phyloP scores from a whole-genome alignment of 768 basidiomycete genomes.

The Rhizopogon vinicolor region DNA sequence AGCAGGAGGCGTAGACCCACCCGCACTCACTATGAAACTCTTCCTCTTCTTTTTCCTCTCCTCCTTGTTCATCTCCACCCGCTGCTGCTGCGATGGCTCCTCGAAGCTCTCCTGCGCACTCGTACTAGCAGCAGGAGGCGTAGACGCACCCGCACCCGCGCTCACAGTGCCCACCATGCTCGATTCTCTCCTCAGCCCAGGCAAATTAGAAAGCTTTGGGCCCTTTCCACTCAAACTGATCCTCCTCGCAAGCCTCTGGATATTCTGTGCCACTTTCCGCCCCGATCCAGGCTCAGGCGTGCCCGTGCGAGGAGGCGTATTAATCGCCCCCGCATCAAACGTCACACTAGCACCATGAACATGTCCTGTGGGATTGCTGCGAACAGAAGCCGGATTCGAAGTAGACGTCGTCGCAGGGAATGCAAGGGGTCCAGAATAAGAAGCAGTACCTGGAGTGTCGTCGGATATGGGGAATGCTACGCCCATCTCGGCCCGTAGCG shows the following conservation, averaged over 20 bases:
- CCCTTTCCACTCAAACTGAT: conserved; percentile 47
- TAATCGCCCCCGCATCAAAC: conserved; percentile 50
- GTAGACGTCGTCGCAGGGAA: conserved; percentile 36
- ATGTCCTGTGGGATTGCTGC: conserved; percentile 19
- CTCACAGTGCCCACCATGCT: conserved; percentile 3
- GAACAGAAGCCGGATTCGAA: conserved; percentile 20
- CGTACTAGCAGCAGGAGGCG: not conserved
- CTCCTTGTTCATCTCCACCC: conserved; percentile 41
- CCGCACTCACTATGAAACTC: no score
- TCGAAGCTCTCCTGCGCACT: conserved; percentile 24
- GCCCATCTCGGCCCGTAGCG: conserved; percentile 12
- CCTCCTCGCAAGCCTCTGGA: conserved; percentile 72
- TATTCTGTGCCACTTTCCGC: conserved; percentile 81
- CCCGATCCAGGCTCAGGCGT: conserved; percentile 73
- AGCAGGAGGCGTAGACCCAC: not conserved
- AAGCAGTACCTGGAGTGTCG: conserved; percentile 6
- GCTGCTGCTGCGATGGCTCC: conserved; percentile 28
- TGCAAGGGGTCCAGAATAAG: conserved; percentile 28
- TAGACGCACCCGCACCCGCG: not conserved
- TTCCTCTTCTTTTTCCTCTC: no score
- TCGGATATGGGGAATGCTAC: conserved; percentile 33
- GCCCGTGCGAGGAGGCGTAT: conserved; percentile 61
- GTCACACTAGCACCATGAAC: conserved; percentile 48
- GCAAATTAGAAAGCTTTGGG: conserved; percentile 20
- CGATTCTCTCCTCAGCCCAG: conserved; percentile 23